These are phyloP conservation scores for Cryptosporidium viatorum DNA, from an alignment of 169 alveolate genomes.

Conservation along the genomic window DNA sequence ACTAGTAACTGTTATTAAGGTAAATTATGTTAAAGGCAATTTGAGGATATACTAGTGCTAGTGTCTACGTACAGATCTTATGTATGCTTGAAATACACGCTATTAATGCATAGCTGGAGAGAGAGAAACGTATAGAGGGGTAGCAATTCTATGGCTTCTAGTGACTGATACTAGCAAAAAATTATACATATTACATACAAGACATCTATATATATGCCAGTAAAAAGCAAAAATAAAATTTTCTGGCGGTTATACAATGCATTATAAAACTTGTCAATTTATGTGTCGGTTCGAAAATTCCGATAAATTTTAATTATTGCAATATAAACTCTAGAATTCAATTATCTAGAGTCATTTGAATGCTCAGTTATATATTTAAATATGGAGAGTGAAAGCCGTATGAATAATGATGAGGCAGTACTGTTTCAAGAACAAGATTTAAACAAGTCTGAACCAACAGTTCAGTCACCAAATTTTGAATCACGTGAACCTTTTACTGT, in stretches of 20 bases:
- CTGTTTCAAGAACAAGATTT: constrained; percentile 71
- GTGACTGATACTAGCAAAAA: constrained; percentile 71
- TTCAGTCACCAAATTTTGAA: constrained; percentile 72
- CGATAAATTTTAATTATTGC: constrained; percentile 24
- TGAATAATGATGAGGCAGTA: constrained; percentile 59
- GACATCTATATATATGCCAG: constrained; percentile 76
- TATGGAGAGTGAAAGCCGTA: constrained; percentile 75
- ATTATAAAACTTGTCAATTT: constrained; percentile 75
- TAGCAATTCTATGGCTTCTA: constrained; percentile 55
- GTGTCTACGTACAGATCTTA: constrained; percentile 76
- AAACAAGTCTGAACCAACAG: constrained; percentile 31
- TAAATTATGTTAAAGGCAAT: constrained; percentile 52
- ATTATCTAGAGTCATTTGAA: constrained; percentile 50
- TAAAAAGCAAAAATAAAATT: constrained; percentile 26
- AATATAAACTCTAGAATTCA: neutral
- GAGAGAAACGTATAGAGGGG: constrained; percentile 76
- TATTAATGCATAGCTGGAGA: constrained; percentile 74
- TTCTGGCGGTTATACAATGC: constrained; percentile 70
- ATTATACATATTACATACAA: constrained; percentile 74
- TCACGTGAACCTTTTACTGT: constrained; percentile 35
- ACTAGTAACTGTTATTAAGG: neutral
- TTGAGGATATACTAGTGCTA: constrained; percentile 37
- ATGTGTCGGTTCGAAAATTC: constrained; percentile 52
- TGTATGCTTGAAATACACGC: constrained; percentile 45
- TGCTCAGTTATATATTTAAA: constrained; percentile 40